Evolutionary conservation across 441 rosid species (phyloP).

Genomic region (Pelargonium myrrhifolium): DNA sequence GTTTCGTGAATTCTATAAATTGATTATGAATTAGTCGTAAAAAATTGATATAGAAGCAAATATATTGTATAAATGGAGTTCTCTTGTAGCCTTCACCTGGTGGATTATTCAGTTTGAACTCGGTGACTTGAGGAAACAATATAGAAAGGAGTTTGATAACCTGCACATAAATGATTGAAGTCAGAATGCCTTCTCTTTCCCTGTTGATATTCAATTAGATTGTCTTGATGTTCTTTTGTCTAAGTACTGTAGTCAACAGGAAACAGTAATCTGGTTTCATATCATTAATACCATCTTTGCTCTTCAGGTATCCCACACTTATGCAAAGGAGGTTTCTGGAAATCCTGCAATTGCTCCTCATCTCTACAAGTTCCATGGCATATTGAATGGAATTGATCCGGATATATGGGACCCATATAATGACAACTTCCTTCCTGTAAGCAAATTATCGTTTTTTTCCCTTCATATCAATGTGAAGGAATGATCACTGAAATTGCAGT

Average conservation of each 20-base stretch:
- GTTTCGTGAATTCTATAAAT: too few species aligned
- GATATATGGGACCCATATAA: constrained; percentile 97
- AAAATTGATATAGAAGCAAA: too few species aligned
- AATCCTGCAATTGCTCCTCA: constrained; percentile 62
- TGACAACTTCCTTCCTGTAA: constrained; percentile 73
- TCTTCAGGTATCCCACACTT: constrained; percentile 71
- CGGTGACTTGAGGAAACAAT: too few species aligned
- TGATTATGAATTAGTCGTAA: too few species aligned
- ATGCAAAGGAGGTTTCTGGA: constrained; percentile 81
- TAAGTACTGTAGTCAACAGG: not conserved
- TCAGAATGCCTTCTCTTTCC: not conserved
- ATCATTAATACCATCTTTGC: not conserved
- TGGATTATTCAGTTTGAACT: too few species aligned
- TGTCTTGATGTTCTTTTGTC: not conserved
- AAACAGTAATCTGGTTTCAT: not conserved
- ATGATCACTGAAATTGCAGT: too few species aligned
- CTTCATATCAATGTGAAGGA: not conserved
- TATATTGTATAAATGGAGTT: too few species aligned
- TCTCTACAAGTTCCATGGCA: constrained; percentile 79
- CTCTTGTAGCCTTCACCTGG: too few species aligned
- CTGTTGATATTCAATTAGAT: not conserved
- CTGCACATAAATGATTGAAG: too few species aligned
- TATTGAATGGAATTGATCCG: constrained; percentile 87
- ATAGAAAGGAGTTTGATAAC: too few species aligned
- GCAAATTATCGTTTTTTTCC: constrained; percentile 20